phyloP scores from a whole-genome alignment of 192 early-diverging fungal genomes.

The Podila clonocystis region DNA sequence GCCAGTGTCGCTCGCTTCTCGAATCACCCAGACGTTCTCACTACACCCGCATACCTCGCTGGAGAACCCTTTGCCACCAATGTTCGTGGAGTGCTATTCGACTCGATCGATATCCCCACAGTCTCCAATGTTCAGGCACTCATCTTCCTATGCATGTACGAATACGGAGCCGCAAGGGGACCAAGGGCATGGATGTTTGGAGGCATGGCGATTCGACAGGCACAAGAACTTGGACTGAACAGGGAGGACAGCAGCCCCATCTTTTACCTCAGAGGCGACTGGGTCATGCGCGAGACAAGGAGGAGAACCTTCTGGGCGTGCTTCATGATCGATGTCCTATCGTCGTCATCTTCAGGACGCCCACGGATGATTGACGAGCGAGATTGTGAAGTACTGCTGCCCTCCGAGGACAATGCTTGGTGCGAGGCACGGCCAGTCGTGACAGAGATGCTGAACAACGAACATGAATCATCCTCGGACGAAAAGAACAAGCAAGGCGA shows the following conservation, averaged over 20 bases:
- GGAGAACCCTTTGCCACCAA: slow-evolving; percentile 65
- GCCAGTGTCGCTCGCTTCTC: slow-evolving; percentile 61
- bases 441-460: slow-evolving; percentile 35
- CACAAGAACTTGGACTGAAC: slow-evolving; percentile 62
- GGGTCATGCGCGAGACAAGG: slow-evolving; percentile 58
- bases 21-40: slow-evolving; percentile 50
- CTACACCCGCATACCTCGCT: slow-evolving; percentile 56
- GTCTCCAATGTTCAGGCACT: slow-evolving; percentile 63
- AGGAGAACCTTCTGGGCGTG: slow-evolving; percentile 63
- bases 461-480: not conserved
- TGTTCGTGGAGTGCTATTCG: slow-evolving; percentile 46
- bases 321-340: slow-evolving; percentile 56
- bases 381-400: slow-evolving; percentile 59
- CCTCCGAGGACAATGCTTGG: slow-evolving; percentile 61
- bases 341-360: slow-evolving; percentile 54
- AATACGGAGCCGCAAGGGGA: slow-evolving; percentile 60
- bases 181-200: slow-evolving; percentile 68
- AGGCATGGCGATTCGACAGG: slow-evolving; percentile 64
- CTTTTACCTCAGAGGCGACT: slow-evolving; percentile 52
- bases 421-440: slow-evolving; percentile 39
- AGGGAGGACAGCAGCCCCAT: slow-evolving; percentile 57
- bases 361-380: slow-evolving; percentile 59
- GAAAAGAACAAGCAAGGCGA: not conserved
- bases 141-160: slow-evolving; percentile 55
- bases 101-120: slow-evolving; percentile 58